Conservation (phyloP, 1,139 yeast genomes). For the Spathaspora sp. region DNA sequence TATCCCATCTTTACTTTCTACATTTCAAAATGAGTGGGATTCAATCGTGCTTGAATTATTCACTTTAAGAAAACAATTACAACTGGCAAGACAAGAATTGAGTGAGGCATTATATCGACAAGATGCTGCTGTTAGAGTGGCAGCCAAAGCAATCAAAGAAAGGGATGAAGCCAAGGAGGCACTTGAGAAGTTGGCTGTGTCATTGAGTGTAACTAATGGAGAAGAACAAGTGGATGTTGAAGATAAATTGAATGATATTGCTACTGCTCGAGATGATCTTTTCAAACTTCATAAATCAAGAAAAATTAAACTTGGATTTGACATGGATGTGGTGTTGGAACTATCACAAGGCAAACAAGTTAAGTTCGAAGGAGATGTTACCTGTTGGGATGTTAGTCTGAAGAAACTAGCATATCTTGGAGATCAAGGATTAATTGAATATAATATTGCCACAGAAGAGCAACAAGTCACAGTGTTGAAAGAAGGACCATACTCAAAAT, state of each 20-base stretch:
- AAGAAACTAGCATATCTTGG: not conserved
- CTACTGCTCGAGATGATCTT: constrained; percentile 35
- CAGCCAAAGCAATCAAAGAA: constrained; percentile 69
- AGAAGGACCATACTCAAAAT: not conserved
- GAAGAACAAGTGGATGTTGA: constrained; percentile 5
- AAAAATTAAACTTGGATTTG: constrained; percentile 34
- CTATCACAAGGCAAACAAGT: constrained; percentile 1
- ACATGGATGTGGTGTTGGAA: constrained; percentile 13
- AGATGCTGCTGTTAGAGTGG: constrained; percentile 90
- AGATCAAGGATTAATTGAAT: not conserved
- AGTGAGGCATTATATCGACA: constrained; percentile 77
- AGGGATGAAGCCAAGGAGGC: constrained; percentile 71
- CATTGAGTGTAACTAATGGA: constrained; percentile 12
- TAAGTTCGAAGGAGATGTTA: not conserved
- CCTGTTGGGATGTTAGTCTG: not conserved
- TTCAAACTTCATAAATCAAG: constrained; percentile 44
- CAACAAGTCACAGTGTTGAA: not conserved
- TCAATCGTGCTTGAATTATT: constrained; percentile 80
- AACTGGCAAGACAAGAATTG: constrained; percentile 65
- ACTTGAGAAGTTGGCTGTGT: constrained; percentile 45
- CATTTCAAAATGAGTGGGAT: constrained; percentile 90
- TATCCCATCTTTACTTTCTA: constrained; percentile 72
- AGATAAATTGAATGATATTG: constrained; percentile 20
- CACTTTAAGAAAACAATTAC: constrained; percentile 70
- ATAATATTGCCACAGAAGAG: not conserved